Evolutionary conservation across 129 eudicot species (phyloP).

Genomic region (Flaveria trinervia): DNA sequence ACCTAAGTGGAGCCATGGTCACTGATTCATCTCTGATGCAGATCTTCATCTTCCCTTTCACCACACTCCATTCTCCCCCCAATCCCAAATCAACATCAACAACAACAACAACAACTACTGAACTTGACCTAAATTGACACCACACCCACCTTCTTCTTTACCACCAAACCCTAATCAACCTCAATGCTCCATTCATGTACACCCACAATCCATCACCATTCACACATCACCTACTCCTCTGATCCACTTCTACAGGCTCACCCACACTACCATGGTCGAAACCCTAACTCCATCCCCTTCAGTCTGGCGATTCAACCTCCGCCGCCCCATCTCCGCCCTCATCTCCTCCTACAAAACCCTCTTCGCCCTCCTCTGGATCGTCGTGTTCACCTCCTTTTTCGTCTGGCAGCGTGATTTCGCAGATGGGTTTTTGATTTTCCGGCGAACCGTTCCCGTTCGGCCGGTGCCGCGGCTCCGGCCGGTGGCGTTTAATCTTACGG

Average conservation of each 20-base stretch:
- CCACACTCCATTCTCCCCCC: constrained; percentile 53
- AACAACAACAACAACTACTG: constrained; percentile 37
- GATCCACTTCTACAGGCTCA: constrained; percentile 7
- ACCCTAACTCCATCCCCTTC: constrained; percentile 43
- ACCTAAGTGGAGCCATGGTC: too few species aligned
- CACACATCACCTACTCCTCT: constrained; percentile 2
- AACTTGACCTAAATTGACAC: constrained; percentile 34
- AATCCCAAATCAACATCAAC: constrained; percentile 27
- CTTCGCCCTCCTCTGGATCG: constrained; percentile 61
- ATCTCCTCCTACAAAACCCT: constrained; percentile 62
- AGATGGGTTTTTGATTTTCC: constrained; percentile 47
- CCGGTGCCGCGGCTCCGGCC: constrained; percentile 66
- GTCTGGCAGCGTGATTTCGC: constrained; percentile 61
- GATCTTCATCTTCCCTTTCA: constrained; percentile 54
- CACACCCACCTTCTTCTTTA: constrained; percentile 26
- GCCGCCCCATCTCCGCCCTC: constrained; percentile 45
- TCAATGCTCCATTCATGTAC: constrained; percentile 33
- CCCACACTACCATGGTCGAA: constrained; percentile 50
- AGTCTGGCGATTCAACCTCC: constrained; percentile 41
- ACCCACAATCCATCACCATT: not conserved
- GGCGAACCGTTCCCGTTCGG: constrained; percentile 26
- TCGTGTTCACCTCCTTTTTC: constrained; percentile 55
- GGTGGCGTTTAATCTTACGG: constrained; percentile 64
- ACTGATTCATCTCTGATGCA: constrained; percentile 14
- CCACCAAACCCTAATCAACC: constrained; percentile 29